phyloP scores from a whole-genome alignment of 2,329 filamentous ascomycete species.

The Aureobasidium subglaciale region DNA sequence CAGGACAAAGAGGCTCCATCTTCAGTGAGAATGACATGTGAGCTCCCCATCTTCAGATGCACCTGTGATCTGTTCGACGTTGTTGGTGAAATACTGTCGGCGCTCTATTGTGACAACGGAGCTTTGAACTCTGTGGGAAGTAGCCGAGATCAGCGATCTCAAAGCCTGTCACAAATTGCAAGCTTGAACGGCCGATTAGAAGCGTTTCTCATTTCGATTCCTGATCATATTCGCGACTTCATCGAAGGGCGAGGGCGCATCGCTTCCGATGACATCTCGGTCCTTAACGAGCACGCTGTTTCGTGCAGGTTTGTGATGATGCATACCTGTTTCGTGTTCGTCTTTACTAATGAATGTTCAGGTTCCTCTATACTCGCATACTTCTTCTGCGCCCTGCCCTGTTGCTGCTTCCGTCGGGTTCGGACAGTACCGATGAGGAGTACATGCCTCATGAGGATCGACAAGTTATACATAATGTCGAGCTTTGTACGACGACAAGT shows the following conservation, averaged over 20 bases:
- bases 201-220: background rate
- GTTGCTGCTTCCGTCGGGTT: too few relatives aligned
- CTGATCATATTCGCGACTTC: background rate
- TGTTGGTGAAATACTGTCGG: background rate
- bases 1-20: too few relatives aligned
- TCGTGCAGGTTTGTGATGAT: background rate
- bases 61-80: background rate
- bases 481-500: background rate
- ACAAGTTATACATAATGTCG: too few relatives aligned
- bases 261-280: rapidly evolving
- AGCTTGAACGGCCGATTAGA: background rate
- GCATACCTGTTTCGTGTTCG: too few relatives aligned
- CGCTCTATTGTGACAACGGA: background rate
- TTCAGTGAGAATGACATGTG: background rate
- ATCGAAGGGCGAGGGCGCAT: background rate
- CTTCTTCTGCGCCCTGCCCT: background rate
- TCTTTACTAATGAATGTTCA: too few relatives aligned
- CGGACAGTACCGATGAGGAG: background rate
- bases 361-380: background rate
- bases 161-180: background rate
- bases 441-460: too few relatives aligned
- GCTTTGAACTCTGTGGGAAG: background rate
- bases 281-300: background rate
- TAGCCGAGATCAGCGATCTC: background rate
- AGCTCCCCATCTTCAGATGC: background rate